Evolutionary conservation across 352 stramenopile genomes (phyloP).

Genomic region (Lagenidium giganteum): DNA sequence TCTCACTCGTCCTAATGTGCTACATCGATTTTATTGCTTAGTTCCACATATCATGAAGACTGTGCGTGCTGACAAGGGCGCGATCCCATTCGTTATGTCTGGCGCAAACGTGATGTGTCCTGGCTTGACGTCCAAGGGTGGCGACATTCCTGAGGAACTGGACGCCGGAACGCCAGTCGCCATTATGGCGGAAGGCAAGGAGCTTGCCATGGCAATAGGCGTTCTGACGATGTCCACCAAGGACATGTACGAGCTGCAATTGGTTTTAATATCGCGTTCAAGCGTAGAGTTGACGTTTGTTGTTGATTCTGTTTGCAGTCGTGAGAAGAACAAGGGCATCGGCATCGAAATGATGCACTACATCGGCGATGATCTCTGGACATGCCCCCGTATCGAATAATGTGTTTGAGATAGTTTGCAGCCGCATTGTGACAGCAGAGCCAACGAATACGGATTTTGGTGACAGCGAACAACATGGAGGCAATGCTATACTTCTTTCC

Average conservation of each 20-base stretch:
- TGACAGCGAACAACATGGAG: background rate
- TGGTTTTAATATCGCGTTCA: background rate
- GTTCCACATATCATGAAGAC: slow-evolving; percentile 91
- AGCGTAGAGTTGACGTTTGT: slow-evolving; percentile 1
- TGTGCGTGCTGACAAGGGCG: slow-evolving; percentile 95
- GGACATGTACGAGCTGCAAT: slow-evolving; percentile 88
- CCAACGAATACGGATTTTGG: too few relatives aligned
- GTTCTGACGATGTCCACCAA: slow-evolving; percentile 94
- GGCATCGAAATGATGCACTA: slow-evolving; percentile 97
- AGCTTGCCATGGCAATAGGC: slow-evolving; percentile 95
- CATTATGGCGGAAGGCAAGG: slow-evolving; percentile 98
- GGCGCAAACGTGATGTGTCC: slow-evolving; percentile 99
- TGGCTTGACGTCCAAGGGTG: slow-evolving; percentile 94
- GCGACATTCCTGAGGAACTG: slow-evolving; percentile 89
- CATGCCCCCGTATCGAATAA: slow-evolving; percentile 76
- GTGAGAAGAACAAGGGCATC: slow-evolving; percentile 95
- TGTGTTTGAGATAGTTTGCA: background rate
- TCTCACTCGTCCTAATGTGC: background rate
- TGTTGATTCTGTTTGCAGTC: slow-evolving; percentile 30
- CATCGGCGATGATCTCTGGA: slow-evolving; percentile 96
- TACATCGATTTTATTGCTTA: slow-evolving; percentile 13
- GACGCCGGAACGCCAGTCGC: slow-evolving; percentile 80
- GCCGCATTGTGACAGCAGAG: background rate
- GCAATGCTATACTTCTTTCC: slow-evolving; percentile 27
- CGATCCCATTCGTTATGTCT: slow-evolving; percentile 97